Base-by-base conservation (phyloP, 345 rosid genomes). In the Citrus trifoliata region DNA sequence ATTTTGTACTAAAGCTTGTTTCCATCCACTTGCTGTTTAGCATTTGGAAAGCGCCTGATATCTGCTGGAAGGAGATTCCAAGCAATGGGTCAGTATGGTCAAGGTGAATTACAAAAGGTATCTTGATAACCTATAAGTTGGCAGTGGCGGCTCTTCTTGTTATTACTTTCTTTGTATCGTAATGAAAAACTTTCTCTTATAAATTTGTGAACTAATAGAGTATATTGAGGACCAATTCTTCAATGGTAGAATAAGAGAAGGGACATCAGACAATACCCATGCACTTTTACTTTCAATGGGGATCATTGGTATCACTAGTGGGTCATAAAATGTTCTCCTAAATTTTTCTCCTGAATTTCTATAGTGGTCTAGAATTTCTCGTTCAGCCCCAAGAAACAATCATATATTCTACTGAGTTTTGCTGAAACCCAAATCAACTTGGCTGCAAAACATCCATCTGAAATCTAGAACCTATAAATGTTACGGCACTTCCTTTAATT, bases 41-140 rank as follows among this genome's bases (percentile, higher is more conserved):
- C 97, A 78, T 79, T 93, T 70, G 99, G 99, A 62, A 91, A 80
- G 83, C 98, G 99, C 74, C 81, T 95, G 76, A 19, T 89, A 74
- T 82, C 96, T 77, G 87, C 96, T 53, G 99, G 99, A 66, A 92
- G 88, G 86, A 92, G 96, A 85, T 95, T 93, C 81, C 91, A 88
- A 53, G 85, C 95, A 62, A 93, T 93, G 95, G 99, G 99, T 80
- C 98, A 88, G 85, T 93, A 90, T 82, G 97, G 97, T 79, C 87
- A 91, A 85, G 99, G 99, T 76, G 99, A 95, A 84, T 80, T 92
- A 71, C 93, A 88, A 70, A 90, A 89, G 98, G 99, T 95, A 88
- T 38, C 42, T 76, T 72, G 38, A 10, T 55, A 24, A 61, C 67
- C 83, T 68, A 9, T 74, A 74, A 71, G 67, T 73, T 75, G 27